These are phyloP conservation scores for Dioscorea zingiberensis DNA, from an alignment of 106 monocot genomes.

Conservation along the genomic window DNA sequence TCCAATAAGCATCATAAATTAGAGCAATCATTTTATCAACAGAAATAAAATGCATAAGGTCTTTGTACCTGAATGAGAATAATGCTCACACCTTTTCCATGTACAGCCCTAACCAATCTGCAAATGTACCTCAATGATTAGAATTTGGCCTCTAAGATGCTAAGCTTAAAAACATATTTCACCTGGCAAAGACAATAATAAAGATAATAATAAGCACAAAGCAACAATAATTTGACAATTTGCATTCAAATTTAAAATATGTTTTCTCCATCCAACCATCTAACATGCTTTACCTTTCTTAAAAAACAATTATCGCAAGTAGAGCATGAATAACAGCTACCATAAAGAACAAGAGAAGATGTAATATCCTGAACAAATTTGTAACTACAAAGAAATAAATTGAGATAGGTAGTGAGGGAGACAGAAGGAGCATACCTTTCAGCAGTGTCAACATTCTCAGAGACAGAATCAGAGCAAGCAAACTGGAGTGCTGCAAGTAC, in stretches of 20 bases:
- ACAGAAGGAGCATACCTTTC: background rate
- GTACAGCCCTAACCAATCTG: constrained; percentile 89
- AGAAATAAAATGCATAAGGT: no score
- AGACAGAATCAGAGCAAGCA: constrained; percentile 5
- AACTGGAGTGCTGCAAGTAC: constrained; percentile 5
- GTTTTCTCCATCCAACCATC: background rate
- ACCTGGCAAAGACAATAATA: background rate
- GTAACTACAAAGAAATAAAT: background rate
- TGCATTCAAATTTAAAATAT: background rate
- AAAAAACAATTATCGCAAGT: background rate
- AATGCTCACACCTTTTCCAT: constrained; percentile 84
- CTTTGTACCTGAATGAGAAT: constrained; percentile 73
- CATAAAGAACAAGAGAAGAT: background rate
- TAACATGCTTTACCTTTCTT: background rate
- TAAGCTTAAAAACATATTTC: no score
- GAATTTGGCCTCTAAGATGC: background rate
- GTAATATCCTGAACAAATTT: background rate
- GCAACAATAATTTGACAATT: background rate
- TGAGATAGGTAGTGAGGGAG: no score
- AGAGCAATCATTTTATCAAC: no score
- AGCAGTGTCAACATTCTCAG: constrained; percentile 7
- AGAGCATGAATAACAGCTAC: background rate
- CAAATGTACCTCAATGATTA: constrained; percentile 1
- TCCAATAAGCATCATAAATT: no score
- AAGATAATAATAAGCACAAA: background rate